Base-by-base conservation (phyloP, 129 eudicot species). In the Flaveria robusta region DNA sequence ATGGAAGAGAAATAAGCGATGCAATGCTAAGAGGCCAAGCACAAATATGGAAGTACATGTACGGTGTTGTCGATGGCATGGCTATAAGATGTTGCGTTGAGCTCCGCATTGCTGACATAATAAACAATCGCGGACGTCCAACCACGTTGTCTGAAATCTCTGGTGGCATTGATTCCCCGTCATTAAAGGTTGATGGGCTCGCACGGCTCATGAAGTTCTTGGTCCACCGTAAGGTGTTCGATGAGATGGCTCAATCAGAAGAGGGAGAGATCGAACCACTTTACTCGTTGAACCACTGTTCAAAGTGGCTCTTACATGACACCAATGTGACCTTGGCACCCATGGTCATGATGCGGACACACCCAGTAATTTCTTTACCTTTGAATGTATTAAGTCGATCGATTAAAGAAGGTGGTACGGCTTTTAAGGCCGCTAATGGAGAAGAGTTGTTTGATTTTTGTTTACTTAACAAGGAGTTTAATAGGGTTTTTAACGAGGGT, bases 91-190 rank as follows among this genome's bases (percentile, higher is more conserved):
- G 86, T 67, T 82, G 77, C 20, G 81, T 86, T 4, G 85, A 86
- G 69, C 89, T 79, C 26, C 80, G 84, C 9, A 75, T 86, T 9
- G 77, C 86, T 4, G 89, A 86, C 50, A 86, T 82, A 55, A 79
- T 82, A 42, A 62, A 76, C 66, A 70, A 60, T 39, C 79, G 79
- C 27, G 79, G 73, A 50, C 71, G 69, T 0, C 89, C 86, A 1
- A 82, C 76, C 26, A 47, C 82, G 3, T 22, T 86, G 37, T 79
- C 81, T 0, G 77, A 86, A 79, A 82, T 86, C 26, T 82, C 75
- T 12, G 0, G 58, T 13, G 22, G 51, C 12, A 77, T 82, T 2
- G 59, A 14, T 43, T 82, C 84, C 14, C 13, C 65, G 1, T 82
- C 80, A 7, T 27, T 41, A 4, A 62, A 79, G 24, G 37, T 82